Evolutionary conservation across 2,329 filamentous ascomycete species (phyloP).

Genomic region (Aschersonia sp.): DNA sequence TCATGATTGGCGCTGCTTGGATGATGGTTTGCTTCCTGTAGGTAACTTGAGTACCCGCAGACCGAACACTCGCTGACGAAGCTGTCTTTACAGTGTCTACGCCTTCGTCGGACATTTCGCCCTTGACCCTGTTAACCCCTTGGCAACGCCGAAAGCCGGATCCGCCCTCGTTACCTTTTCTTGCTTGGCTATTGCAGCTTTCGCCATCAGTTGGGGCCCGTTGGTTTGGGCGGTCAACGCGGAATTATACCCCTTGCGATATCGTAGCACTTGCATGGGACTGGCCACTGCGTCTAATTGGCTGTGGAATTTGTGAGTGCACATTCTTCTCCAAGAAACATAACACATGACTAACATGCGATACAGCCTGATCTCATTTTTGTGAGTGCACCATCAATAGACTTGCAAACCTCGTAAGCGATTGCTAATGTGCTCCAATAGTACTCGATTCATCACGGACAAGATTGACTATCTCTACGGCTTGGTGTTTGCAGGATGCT

Average conservation of each 20-base stretch:
- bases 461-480: conserved; percentile 57
- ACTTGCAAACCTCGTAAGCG: too few species aligned
- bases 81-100: conserved; percentile 19
- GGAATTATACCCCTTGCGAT: conserved; percentile 48
- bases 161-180: conserved; percentile 53
- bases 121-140: conserved; percentile 24
- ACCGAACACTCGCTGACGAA: too few species aligned
- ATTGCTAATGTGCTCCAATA: conserved; percentile 1
- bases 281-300: conserved; percentile 45
- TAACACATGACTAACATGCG: background rate
- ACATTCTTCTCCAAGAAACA: too few species aligned
- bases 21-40: conserved; percentile 38
- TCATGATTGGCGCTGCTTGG: conserved; percentile 50
- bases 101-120: conserved; percentile 33
- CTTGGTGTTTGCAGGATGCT: conserved; percentile 57
- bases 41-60: conserved; percentile 6
- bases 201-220: conserved; percentile 57
- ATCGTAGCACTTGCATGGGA: conserved; percentile 38
- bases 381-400: conserved; percentile 14
- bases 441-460: conserved; percentile 58
- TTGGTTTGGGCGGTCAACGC: conserved; percentile 53
- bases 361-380: conserved; percentile 28
- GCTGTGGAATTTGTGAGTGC: conserved; percentile 46
- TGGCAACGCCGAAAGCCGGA: conserved; percentile 33
- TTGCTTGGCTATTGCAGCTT: conserved; percentile 52